These are phyloP conservation scores for Rubroboletus pulcherrimus DNA, from an alignment of 768 basidiomycete genomes.

Conservation along the genomic window DNA sequence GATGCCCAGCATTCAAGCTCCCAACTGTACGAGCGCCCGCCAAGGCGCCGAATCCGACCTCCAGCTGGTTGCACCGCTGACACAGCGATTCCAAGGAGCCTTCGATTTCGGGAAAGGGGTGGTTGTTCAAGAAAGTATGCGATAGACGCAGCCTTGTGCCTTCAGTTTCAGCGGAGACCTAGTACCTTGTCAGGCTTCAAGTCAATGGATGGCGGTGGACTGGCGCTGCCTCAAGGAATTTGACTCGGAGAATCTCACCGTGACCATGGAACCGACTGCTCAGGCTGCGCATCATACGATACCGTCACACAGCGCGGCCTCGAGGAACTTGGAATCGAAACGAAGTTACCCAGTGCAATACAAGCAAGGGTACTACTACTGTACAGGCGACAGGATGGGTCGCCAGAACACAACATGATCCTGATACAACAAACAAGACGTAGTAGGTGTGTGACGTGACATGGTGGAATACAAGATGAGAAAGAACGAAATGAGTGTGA, in stretches of 20 bases:
- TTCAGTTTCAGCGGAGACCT: neutral
- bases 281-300: no score
- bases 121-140: neutral
- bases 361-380: constrained; percentile 1
- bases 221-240: no score
- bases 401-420: constrained; percentile 2
- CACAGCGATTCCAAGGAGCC: neutral
- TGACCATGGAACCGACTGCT: no score
- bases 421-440: constrained; percentile 6
- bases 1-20: neutral
- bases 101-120: neutral
- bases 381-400: constrained; percentile 1
- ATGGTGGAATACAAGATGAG: constrained; percentile 15
- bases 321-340: no score
- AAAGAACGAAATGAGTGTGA: constrained; percentile 2
- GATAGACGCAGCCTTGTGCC: neutral
- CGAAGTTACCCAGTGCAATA: neutral
- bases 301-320: no score
- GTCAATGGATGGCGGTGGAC: no score
- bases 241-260: no score
- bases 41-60: neutral
- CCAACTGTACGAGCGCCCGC: neutral
- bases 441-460: neutral
- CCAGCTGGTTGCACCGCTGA: neutral
- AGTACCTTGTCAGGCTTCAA: no score